Evolutionary conservation across 169 alveolate species (phyloP).

Genomic region (Cryptosporidium parvum): DNA sequence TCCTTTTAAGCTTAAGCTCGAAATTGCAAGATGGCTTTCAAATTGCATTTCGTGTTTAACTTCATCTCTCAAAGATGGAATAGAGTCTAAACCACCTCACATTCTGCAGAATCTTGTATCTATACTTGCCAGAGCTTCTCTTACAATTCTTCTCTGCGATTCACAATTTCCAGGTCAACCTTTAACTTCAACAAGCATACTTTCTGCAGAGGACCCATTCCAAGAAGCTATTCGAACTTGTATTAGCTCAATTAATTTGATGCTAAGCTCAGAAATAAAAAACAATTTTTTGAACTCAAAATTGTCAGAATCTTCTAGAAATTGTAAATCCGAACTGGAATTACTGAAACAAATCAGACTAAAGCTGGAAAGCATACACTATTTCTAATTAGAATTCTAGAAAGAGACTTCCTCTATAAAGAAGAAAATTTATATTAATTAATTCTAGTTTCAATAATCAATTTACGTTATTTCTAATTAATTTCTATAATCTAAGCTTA

Average conservation of each 20-base stretch:
- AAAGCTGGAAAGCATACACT: constrained; percentile 21
- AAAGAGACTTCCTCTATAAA: no score
- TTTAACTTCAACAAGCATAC: constrained; percentile 1
- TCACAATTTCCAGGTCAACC: background rate
- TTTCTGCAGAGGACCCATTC: constrained; percentile 33
- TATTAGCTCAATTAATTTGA: background rate
- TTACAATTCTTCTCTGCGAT: constrained; percentile 7
- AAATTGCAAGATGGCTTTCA: constrained; percentile 34
- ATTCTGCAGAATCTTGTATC: background rate
- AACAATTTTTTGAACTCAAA: constrained; percentile 12
- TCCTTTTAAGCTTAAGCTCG: constrained; percentile 12
- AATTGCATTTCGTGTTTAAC: constrained; percentile 34
- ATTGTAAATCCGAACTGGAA: constrained; percentile 23
- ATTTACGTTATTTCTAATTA: background rate
- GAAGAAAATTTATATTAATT: constrained; percentile 1
- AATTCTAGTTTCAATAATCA: constrained; percentile 1
- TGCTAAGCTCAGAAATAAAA: constrained; percentile 19
- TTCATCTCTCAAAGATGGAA: constrained; percentile 28
- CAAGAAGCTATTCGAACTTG: constrained; percentile 30
- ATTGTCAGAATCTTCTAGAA: background rate
- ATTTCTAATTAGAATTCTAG: background rate
- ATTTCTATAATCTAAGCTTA: background rate
- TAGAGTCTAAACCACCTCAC: constrained; percentile 4
- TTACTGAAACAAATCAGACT: constrained; percentile 12
- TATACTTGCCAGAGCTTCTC: constrained; percentile 19